Conservation (phyloP, 805 yeast genomes). For the Komagataella phaffii region DNA sequence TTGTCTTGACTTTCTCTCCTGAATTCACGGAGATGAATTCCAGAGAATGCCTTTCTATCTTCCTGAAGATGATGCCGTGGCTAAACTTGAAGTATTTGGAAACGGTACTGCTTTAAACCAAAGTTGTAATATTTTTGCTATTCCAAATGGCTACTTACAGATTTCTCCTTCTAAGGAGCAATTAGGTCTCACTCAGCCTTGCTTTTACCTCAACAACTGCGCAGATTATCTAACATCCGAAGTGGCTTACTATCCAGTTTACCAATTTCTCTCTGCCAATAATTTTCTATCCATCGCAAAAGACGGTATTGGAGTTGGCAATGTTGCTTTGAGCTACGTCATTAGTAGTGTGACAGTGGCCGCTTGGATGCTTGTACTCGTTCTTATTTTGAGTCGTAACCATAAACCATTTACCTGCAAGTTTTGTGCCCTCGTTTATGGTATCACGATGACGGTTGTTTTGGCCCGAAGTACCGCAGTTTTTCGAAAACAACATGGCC, state of each 20-base stretch:
- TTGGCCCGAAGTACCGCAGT: conserved; percentile 30
- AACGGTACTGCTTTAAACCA: background rate
- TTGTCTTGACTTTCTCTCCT: too few species aligned
- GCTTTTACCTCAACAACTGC: conserved; percentile 38
- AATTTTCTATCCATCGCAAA: conserved; percentile 5
- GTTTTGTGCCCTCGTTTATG: conserved; percentile 41
- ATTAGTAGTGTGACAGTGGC: conserved; percentile 41
- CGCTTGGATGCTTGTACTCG: conserved; percentile 57
- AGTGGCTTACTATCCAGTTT: conserved; percentile 2
- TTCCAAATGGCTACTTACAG: background rate
- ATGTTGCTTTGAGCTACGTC: conserved; percentile 33
- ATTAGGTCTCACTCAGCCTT: conserved; percentile 13
- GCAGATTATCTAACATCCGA: conserved; percentile 6
- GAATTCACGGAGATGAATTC: background rate
- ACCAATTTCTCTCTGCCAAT: background rate
- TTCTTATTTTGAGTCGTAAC: conserved; percentile 40
- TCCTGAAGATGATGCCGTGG: background rate
- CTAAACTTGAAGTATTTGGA: background rate
- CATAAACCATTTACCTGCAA: conserved; percentile 45
- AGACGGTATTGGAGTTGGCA: conserved; percentile 23
- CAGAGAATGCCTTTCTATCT: background rate
- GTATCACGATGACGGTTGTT: conserved; percentile 39
- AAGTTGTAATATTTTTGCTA: background rate
- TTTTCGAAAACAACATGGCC: conserved; percentile 34
- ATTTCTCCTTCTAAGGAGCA: background rate